Percentiles rank a stretch among this genome's conserved stretches.
phyloP scores from a whole-genome alignment of 352 stramenopile genomes.

The Pythium rhizo-oryzae region DNA sequence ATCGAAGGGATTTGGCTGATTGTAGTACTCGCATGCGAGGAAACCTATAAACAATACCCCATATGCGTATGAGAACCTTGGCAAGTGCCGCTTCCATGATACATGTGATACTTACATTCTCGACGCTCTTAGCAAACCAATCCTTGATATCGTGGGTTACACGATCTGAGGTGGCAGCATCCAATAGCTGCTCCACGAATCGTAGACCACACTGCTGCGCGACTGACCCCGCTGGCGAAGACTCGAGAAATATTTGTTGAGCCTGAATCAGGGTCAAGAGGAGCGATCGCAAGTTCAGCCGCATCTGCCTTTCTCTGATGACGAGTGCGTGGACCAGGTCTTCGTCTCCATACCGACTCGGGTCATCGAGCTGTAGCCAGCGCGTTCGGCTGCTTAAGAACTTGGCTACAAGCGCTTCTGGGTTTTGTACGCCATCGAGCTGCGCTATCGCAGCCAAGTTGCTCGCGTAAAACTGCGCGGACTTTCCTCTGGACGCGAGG shows the following conservation, averaged over 20 bases:
- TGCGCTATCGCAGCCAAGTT: conserved; percentile 59
- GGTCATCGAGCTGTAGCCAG: conserved; percentile 44
- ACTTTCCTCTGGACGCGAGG: conserved; percentile 55
- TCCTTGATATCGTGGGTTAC: conserved; percentile 1
- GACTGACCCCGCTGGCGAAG: background rate
- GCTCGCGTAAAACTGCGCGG: conserved; percentile 61
- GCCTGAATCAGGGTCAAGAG: conserved; percentile 56
- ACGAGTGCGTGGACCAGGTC: conserved; percentile 12
- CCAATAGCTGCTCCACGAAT: background rate
- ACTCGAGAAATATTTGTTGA: conserved; percentile 57
- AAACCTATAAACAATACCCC: conserved; percentile 35
- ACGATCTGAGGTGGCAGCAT: background rate
- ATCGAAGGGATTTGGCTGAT: conserved; percentile 67
- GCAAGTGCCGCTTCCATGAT: background rate
- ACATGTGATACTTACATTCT: conserved; percentile 14
- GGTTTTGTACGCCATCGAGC: conserved; percentile 33
- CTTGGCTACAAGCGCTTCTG: conserved; percentile 40
- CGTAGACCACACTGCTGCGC: conserved; percentile 1
- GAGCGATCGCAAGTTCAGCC: conserved; percentile 63
- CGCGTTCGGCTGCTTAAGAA: conserved; percentile 58
- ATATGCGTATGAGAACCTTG: too few species aligned
- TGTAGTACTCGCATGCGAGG: conserved; percentile 39
- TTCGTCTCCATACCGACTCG: conserved; percentile 4
- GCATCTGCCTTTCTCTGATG: conserved; percentile 39
- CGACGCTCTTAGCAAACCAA: conserved; percentile 17